Percentiles rank a stretch among this genome's conserved stretches.
Evolutionary conservation across 352 stramenopile genomes (phyloP).

Genomic region (Globisporangium emineosum): DNA sequence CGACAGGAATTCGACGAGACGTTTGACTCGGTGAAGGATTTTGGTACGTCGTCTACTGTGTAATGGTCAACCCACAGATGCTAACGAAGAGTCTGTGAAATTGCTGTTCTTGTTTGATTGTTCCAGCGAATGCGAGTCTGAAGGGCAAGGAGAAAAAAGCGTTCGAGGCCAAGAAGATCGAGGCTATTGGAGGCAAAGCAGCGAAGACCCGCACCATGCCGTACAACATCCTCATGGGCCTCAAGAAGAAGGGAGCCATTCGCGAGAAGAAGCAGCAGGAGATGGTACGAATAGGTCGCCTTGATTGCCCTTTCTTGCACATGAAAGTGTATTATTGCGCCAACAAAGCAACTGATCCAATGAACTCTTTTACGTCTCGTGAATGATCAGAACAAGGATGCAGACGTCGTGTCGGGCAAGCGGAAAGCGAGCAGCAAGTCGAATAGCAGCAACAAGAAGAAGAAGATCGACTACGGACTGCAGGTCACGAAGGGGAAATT

Average conservation of each 20-base stretch:
- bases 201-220: conserved; percentile 54
- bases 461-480: conserved; percentile 70
- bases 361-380: background rate
- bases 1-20: conserved; percentile 75
- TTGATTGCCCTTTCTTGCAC: background rate
- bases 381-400: conserved; percentile 48
- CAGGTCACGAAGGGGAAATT: conserved; percentile 74
- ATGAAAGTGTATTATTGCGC: background rate
- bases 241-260: conserved; percentile 60
- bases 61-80: no score
- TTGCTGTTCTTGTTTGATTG: conserved; percentile 3
- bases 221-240: conserved; percentile 70
- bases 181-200: conserved; percentile 59
- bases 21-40: conserved; percentile 70
- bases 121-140: conserved; percentile 41
- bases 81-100: background rate
- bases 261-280: conserved; percentile 57
- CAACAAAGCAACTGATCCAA: background rate
- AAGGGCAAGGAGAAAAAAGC: conserved; percentile 83
- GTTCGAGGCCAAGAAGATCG: conserved; percentile 69
- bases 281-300: conserved; percentile 43
- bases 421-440: conserved; percentile 29
- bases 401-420: conserved; percentile 73
- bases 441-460: conserved; percentile 52
- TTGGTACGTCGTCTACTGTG: conserved; percentile 33